These are phyloP conservation scores for Erigeron canadensis DNA, from an alignment of 129 eudicot genomes.

Conservation along the genomic window DNA sequence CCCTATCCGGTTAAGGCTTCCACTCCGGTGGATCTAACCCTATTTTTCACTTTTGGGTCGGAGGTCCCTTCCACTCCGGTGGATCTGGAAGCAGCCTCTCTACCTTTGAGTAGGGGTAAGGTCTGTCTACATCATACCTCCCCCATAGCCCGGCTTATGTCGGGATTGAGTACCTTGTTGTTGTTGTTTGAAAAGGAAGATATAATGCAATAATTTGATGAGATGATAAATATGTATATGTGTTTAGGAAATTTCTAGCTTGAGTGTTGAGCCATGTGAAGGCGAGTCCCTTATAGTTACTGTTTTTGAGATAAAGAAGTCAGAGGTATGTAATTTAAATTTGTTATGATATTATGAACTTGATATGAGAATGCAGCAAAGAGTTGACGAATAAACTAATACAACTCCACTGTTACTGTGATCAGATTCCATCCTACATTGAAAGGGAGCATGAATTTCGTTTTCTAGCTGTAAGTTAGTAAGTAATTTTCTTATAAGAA, in stretches of 20 bases:
- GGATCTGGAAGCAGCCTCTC: no score
- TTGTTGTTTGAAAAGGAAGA: neutral
- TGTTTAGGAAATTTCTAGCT: slow-evolving; percentile 87
- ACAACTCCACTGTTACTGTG: slow-evolving; percentile 14
- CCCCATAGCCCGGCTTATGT: no score
- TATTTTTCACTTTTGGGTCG: no score
- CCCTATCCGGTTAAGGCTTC: no score
- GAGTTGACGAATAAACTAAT: slow-evolving; percentile 14
- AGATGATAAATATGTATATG: slow-evolving; percentile 18
- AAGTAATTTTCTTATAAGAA: slow-evolving; percentile 4
- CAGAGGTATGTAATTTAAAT: slow-evolving; percentile 57
- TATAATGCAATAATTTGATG: slow-evolving; percentile 2
- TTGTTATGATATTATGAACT: neutral
- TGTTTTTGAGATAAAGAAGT: slow-evolving; percentile 72
- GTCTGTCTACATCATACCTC: no score
- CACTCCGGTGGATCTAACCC: no score
- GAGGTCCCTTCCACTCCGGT: no score
- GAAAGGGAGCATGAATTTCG: slow-evolving; percentile 97
- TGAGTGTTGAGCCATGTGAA: slow-evolving; percentile 96
- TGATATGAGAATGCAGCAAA: neutral
- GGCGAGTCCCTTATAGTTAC: slow-evolving; percentile 82
- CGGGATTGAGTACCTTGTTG: no score
- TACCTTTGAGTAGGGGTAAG: no score
- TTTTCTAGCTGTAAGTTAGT: slow-evolving; percentile 78
- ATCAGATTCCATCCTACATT: slow-evolving; percentile 78